These are phyloP conservation scores for Blumeriella jaapii DNA, from an alignment of 2,329 filamentous ascomycete genomes.

Conservation along the genomic window DNA sequence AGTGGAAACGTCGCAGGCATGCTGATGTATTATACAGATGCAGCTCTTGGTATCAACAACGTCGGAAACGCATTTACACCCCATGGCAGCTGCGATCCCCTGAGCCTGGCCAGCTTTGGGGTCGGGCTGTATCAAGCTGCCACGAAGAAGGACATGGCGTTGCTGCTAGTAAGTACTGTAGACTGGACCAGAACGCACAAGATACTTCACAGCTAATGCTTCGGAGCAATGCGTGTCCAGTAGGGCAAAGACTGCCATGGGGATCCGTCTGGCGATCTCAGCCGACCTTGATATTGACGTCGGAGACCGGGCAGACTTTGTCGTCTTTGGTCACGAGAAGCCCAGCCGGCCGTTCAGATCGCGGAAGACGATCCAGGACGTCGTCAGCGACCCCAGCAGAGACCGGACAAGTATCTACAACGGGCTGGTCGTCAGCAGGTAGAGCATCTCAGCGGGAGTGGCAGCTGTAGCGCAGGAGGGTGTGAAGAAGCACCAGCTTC, in stretches of 20 bases:
- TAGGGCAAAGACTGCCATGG: conserved; percentile 24
- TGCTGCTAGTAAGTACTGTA: conserved; percentile 48
- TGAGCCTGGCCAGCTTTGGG: conserved; percentile 48
- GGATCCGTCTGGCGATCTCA: conserved; percentile 10
- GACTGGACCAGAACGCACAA: too few species aligned
- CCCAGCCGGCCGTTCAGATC: conserved; percentile 13
- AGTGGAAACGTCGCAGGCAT: too few species aligned
- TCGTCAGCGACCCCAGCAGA: conserved; percentile 23
- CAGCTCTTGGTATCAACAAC: conserved; percentile 57
- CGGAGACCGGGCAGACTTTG: conserved; percentile 22
- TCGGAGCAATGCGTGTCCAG: conserved; percentile 24
- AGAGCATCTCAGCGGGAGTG: background rate
- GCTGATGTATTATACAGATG: too few species aligned
- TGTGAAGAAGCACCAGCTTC: too few species aligned
- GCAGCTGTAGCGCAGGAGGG: background rate
- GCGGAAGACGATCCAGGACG: conserved; percentile 6
- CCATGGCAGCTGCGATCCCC: conserved; percentile 53
- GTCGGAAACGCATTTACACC: conserved; percentile 67
- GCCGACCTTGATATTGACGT: conserved; percentile 13
- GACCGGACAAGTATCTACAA: conserved; percentile 20
- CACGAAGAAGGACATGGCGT: conserved; percentile 43
- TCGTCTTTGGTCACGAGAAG: conserved; percentile 19
- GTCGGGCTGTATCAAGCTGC: conserved; percentile 59
- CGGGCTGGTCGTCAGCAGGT: conserved; percentile 16
- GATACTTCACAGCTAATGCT: too few species aligned